Percentiles rank a stretch among this genome's conserved stretches.
Evolutionary conservation across 2,329 filamentous ascomycete species (phyloP).

Genomic region (Fusarium continuum): DNA sequence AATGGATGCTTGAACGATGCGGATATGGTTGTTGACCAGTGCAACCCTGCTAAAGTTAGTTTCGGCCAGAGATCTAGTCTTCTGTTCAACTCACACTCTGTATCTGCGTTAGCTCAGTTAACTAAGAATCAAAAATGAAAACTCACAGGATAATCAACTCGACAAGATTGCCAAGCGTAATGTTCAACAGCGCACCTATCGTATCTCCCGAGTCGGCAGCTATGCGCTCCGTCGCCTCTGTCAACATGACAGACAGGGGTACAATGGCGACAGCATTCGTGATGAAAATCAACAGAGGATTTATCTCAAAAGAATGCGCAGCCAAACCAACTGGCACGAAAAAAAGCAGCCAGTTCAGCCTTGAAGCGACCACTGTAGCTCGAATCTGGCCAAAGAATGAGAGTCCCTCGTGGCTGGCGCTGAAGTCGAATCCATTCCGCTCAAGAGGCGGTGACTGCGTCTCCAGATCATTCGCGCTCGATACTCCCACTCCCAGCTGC

Average conservation of each 20-base stretch:
- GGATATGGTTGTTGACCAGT: constrained; percentile 68
- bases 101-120: constrained; percentile 40
- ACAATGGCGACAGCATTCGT: constrained; percentile 70
- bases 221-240: constrained; percentile 68
- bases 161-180: constrained; percentile 70
- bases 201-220: constrained; percentile 66
- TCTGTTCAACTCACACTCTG: constrained; percentile 48
- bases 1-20: constrained; percentile 79
- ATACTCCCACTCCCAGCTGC: constrained; percentile 21
- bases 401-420: constrained; percentile 11
- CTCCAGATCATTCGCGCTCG: constrained; percentile 36
- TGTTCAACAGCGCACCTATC: constrained; percentile 67
- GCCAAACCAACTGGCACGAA: constrained; percentile 77
- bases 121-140: neutral
- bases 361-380: constrained; percentile 50
- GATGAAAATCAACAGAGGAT: constrained; percentile 59
- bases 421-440: constrained; percentile 24
- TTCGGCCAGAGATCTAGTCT: neutral
- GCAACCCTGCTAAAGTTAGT: constrained; percentile 56
- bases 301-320: constrained; percentile 53
- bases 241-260: constrained; percentile 65
- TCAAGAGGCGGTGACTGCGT: constrained; percentile 34
- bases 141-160: constrained; percentile 68
- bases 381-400: constrained; percentile 38
- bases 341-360: constrained; percentile 72